Evolutionary conservation across 2,329 filamentous ascomycete species (phyloP), one percentile per base, ranked within the genome.

Genomic region (Colletotrichum phormii): DNA sequence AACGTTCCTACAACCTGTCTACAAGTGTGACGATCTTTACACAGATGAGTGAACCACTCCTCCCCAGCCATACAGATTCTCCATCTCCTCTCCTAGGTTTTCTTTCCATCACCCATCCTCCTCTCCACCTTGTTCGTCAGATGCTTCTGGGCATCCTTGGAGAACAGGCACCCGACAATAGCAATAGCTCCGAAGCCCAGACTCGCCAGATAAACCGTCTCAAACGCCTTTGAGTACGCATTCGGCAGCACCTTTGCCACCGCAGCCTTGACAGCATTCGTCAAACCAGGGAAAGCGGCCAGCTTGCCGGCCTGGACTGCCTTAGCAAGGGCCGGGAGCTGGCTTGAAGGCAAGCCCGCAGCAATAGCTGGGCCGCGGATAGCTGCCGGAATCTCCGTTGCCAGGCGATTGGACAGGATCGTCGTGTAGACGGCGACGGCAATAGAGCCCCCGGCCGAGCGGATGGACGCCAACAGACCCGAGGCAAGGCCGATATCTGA

Each of bases 401-500:
- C 74, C 3, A 84, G 77, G 3, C 84, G 79, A 69, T 83, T 82
- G 31, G 77, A 80, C 9, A 86, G 73, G 51, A 84, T 83, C 1
- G 81, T 80, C 6, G 79, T 80, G 73, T 85, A 86, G 8, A 85
- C 81, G 8, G 82, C 80, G 6, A 82, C 80, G 12, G 82, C 81
- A 37, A 84, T 77, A 3, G 81, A 82, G 8, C 82, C 80, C 7
- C 80, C 80, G 0, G 80, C 81, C 1, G 83, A 81, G 5, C 83
- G 81, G 46, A 84, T 82, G 3, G 82, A 84, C 2, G 82, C 81
- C 6, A 84, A 76, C 12, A 84, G 72, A n/a, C 83, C 83, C 5
- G 80, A 82, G 1, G 84, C 82, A 8, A 84, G 76, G 33, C 84
- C 84, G 55, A 85, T 84, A 18, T 85, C 82, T 15, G 81, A 78